Evolutionary conservation across 345 rosid species (phyloP).

Genomic region (Reutealis trisperma): DNA sequence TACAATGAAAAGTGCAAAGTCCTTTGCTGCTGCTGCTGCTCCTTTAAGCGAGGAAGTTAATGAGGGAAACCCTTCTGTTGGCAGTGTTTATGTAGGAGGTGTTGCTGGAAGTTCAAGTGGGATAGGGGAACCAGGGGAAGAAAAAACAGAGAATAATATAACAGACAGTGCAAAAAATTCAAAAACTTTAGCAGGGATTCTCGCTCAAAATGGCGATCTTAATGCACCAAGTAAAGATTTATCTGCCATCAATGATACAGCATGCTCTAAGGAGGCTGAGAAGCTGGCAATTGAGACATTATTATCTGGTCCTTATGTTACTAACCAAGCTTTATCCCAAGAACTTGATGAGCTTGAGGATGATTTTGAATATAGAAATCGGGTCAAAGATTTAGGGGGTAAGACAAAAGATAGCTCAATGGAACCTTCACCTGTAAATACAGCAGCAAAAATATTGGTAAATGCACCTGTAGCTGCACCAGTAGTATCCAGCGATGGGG

Average conservation of each 20-base stretch:
- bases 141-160: slow-evolving; percentile 29
- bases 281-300: slow-evolving; percentile 63
- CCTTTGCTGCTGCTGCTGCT: slow-evolving; percentile 28
- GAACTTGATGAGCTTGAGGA: slow-evolving; percentile 85
- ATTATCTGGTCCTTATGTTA: slow-evolving; percentile 50
- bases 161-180: slow-evolving; percentile 19
- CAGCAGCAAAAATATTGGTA: background rate
- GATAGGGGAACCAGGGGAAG: slow-evolving; percentile 28
- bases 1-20: slow-evolving; percentile 35
- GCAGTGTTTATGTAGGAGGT: slow-evolving; percentile 39
- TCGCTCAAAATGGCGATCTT: slow-evolving; percentile 28
- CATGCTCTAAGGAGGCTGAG: slow-evolving; percentile 58
- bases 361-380: slow-evolving; percentile 48
- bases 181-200: slow-evolving; percentile 16
- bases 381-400: slow-evolving; percentile 30
- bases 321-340: slow-evolving; percentile 49
- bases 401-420: slow-evolving; percentile 22
- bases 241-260: slow-evolving; percentile 30
- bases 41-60: slow-evolving; percentile 42
- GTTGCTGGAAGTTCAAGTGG: slow-evolving; percentile 23
- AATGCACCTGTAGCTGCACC: slow-evolving; percentile 19
- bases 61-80: slow-evolving; percentile 49
- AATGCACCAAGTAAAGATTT: slow-evolving; percentile 20
- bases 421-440: slow-evolving; percentile 33
- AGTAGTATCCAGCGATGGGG: slow-evolving; percentile 33